phyloP scores from a whole-genome alignment of 2,329 filamentous ascomycete species.

The Ceratocystis lukuohia region DNA sequence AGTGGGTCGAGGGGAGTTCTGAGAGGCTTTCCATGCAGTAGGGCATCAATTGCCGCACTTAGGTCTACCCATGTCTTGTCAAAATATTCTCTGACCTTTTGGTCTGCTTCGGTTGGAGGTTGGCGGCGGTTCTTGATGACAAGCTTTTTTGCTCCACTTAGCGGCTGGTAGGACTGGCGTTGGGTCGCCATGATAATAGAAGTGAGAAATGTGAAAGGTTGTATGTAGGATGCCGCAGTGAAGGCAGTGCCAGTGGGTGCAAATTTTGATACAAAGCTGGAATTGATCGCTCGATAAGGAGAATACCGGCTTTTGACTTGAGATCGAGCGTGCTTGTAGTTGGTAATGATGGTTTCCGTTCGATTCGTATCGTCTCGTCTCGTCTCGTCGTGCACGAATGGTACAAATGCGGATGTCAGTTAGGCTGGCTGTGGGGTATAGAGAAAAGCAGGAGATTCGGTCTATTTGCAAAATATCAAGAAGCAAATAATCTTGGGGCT shows the following conservation, averaged over 20 bases:
- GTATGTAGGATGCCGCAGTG: not conserved
- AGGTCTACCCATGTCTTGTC: conserved; percentile 61
- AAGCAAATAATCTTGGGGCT: no score
- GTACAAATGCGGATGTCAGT: not conserved
- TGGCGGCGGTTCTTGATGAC: conserved; percentile 84
- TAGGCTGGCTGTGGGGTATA: no score
- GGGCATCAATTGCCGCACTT: conserved; percentile 54
- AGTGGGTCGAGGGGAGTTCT: conserved; percentile 72
- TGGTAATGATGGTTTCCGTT: not conserved
- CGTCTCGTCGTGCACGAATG: not conserved
- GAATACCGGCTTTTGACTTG: not conserved
- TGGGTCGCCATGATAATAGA: not conserved
- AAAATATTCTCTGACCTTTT: conserved; percentile 61
- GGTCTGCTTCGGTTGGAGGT: conserved; percentile 33
- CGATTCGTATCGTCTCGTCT: not conserved
- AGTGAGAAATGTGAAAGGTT: not conserved
- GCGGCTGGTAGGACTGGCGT: conserved; percentile 39
- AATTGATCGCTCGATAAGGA: not conserved
- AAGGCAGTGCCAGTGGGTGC: not conserved
- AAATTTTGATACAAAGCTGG: not conserved
- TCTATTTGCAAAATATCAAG: no score
- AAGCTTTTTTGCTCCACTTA: conserved; percentile 67
- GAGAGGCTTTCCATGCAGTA: conserved; percentile 54
- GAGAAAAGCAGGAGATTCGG: no score
- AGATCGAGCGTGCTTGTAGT: not conserved